phyloP scores from a whole-genome alignment of 176 grass and related monocot genomes.

The Rhynchospora tenuis region DNA sequence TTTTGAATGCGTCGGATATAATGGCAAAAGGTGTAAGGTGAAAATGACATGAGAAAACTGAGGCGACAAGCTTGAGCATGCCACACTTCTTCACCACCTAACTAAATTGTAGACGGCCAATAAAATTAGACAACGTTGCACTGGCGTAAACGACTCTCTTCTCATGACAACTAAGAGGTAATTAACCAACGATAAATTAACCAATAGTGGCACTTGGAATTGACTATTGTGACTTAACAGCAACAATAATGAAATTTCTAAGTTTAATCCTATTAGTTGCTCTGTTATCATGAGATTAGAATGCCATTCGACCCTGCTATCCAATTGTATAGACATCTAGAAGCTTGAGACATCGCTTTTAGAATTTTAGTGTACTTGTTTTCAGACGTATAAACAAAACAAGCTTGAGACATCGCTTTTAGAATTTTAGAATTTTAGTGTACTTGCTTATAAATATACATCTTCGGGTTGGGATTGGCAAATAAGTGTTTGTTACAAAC shows the following conservation, averaged over 20 bases:
- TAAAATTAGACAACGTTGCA: slow-evolving; percentile 15
- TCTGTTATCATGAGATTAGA: background rate
- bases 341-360: too few species aligned
- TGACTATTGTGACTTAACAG: background rate
- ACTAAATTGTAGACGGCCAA: background rate
- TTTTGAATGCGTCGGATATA: background rate
- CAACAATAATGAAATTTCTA: background rate
- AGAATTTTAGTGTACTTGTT: too few species aligned
- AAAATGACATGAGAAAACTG: slow-evolving; percentile 9
- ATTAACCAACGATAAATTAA: background rate
- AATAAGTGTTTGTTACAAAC: too few species aligned
- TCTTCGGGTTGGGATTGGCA: too few species aligned
- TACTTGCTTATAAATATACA: too few species aligned
- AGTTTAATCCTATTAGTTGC: background rate
- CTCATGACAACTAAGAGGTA: background rate
- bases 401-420: too few species aligned
- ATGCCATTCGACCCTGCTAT: too few species aligned
- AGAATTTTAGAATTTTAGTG: too few species aligned
- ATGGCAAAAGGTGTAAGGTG: background rate
- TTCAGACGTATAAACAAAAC: too few species aligned
- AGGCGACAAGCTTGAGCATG: slow-evolving; percentile 13
- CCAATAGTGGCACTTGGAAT: background rate
- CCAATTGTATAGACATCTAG: too few species aligned
- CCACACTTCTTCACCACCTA: background rate
- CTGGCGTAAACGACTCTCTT: slow-evolving; percentile 14